These are phyloP conservation scores for Posidonia australis DNA, from an alignment of 106 monocot genomes.

Conservation along the genomic window DNA sequence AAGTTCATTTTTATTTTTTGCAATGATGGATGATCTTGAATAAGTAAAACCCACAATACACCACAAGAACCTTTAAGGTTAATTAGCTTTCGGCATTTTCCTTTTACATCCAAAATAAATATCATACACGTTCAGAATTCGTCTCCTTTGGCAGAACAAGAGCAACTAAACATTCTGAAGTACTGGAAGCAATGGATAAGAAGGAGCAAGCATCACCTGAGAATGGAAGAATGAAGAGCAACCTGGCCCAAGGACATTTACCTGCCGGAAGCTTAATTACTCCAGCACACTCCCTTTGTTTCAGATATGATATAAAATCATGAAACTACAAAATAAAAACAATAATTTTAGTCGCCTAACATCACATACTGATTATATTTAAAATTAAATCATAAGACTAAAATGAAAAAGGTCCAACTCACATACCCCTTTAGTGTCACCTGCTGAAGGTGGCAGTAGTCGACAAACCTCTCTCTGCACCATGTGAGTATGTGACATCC, in stretches of 20 bases:
- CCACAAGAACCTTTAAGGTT: too few relatives aligned
- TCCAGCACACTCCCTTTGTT: constrained; percentile 92
- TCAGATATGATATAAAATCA: constrained; percentile 79
- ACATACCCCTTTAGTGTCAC: constrained; percentile 88
- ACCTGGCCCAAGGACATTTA: constrained; percentile 51
- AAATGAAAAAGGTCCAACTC: background rate
- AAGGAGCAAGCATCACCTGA: constrained; percentile 56
- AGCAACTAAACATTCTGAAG: constrained; percentile 58
- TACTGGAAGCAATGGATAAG: constrained; percentile 43
- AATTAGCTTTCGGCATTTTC: too few relatives aligned
- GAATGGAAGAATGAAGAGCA: constrained; percentile 85
- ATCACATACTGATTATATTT: background rate
- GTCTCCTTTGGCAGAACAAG: constrained; percentile 81
- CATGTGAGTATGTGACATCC: constrained; percentile 6
- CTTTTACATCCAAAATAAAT: background rate
- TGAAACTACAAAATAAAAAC: constrained; percentile 31
- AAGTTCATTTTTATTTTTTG: too few relatives aligned
- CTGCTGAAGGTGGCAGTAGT: constrained; percentile 49
- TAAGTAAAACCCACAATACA: too few relatives aligned
- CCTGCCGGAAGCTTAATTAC: constrained; percentile 83
- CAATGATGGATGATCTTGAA: too few relatives aligned
- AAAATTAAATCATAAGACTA: background rate
- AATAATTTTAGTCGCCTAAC: background rate
- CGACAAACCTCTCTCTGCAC: constrained; percentile 87
- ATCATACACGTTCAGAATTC: constrained; percentile 10